Base-by-base conservation (phyloP, 805 yeast species). In the Yamadazyma laniorum region DNA sequence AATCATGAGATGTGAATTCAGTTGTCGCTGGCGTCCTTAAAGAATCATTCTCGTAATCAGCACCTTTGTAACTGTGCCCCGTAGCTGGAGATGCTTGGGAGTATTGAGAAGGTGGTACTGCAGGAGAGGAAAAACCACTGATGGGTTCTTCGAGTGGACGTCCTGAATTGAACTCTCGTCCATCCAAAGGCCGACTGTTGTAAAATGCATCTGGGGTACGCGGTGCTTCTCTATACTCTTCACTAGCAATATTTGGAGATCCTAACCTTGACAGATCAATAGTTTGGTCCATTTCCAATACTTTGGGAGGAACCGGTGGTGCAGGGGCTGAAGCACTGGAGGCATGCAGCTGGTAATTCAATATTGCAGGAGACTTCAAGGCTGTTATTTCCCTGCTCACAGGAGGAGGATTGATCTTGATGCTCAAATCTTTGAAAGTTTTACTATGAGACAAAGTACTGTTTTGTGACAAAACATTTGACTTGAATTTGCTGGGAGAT, bases 181-280 rank as follows among this genome's bases (percentile, higher is more conserved):
- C 34, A 14, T 28, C 26, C 11, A 22, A 18, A 11, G 25, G 34
- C 11, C 32, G 29, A n/a, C 18, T 25, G 25, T 28, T 35, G 27
- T 41, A 39, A 29, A 55, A 49, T n/a, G 52, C 56, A 12, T 56
- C 58, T 3, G 59, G 59, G n/a, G 59, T 55, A 7, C 29, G 18
- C 6, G 54, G 54, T 8, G 37, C 21, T 7, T 38, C 29, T 19
- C 21, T 30, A 21, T 21, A 34, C 11, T 34, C 42, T 13, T 15
- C 27, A 21, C 30, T 17, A n/a, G 18, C 18, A 22, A 25, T 18
- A 17, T 9, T 38, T 1, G 40, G 48, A n/a, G 38, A 32, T 21
- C 16, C 35, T 17, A 28, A 14, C 21, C 19, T 25, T 8, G 32
- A 3, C 12, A n/a, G 15, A 7, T 28, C 31, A 14, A 28, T 3